Evolutionary conservation across 176 grass and related monocot genomes (phyloP).

Genomic region (Oryza meridionalis): DNA sequence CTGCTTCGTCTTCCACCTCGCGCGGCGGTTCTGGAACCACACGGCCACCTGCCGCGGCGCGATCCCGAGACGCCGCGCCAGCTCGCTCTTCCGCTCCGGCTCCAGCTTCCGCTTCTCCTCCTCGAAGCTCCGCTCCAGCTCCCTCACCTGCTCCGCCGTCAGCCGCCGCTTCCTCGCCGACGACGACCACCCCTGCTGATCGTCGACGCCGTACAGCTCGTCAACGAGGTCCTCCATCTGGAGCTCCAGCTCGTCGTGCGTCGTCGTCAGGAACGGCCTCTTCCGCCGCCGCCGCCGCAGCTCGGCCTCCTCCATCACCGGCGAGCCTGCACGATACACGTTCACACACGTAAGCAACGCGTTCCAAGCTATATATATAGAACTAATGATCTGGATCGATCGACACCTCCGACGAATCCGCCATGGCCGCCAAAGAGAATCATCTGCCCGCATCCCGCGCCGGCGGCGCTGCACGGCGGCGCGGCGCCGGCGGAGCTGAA

Average conservation of each 20-base stretch:
- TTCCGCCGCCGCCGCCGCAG: conserved; percentile 33
- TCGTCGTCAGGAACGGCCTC: conserved; percentile 60
- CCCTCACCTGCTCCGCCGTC: conserved; percentile 78
- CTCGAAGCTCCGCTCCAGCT: conserved; percentile 77
- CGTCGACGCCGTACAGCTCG: conserved; percentile 64
- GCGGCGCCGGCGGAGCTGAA: conserved; percentile 48
- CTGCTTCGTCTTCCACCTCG: conserved; percentile 87
- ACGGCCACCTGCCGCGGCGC: conserved; percentile 94
- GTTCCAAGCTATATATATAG: not conserved
- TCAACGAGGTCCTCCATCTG: conserved; percentile 51
- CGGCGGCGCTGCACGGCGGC: conserved; percentile 57
- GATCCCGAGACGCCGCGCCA: conserved; percentile 74
- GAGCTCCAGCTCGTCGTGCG: conserved; percentile 49
- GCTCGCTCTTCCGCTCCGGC: conserved; percentile 89
- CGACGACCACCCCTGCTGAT: not conserved
- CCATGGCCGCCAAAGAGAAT: conserved; percentile 58
- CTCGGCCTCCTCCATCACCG: conserved; percentile 29
- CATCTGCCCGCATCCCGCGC: conserved; percentile 47
- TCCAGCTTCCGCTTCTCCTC: conserved; percentile 85
- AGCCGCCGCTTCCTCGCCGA: conserved; percentile 80
- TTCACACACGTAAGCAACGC: not conserved
- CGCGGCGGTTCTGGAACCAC: conserved; percentile 99
- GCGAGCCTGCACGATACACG: conserved; percentile 46
- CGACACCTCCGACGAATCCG: conserved; percentile 50
- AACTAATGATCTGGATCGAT: not conserved